Evolutionary conservation across 305 asterid genomes (phyloP).

Genomic region (Fraxinus nigra): DNA sequence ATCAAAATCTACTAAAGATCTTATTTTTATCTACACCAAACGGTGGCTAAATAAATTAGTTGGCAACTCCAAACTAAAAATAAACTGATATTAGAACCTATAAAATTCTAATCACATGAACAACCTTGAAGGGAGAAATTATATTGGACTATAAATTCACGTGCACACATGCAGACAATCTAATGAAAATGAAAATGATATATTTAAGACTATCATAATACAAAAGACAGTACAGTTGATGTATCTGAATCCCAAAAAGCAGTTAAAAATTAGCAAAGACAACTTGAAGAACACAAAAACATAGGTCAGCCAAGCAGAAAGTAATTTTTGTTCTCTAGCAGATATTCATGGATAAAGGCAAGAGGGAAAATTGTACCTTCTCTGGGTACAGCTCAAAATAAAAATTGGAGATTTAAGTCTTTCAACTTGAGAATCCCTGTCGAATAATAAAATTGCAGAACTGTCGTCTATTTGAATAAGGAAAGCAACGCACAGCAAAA

Average conservation of each 20-base stretch:
- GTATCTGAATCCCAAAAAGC: neutral
- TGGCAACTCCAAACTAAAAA: neutral
- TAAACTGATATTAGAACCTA: neutral
- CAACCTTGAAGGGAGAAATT: neutral
- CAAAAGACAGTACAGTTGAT: neutral
- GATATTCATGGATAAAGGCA: slow-evolving; percentile 1
- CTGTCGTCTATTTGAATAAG: slow-evolving; percentile 1
- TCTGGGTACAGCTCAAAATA: slow-evolving; percentile 66
- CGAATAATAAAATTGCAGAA: slow-evolving; percentile 14
- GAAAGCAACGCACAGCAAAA: slow-evolving; percentile 15
- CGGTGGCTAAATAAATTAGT: neutral
- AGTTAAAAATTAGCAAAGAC: neutral
- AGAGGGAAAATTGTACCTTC: slow-evolving; percentile 50
- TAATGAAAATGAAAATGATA: neutral
- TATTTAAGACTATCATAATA: neutral
- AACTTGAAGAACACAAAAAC: neutral
- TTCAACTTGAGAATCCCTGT: slow-evolving; percentile 75
- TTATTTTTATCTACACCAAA: neutral
- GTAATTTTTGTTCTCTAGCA: neutral
- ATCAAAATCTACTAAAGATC: neutral
- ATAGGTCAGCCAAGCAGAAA: neutral
- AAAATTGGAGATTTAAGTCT: slow-evolving; percentile 68
- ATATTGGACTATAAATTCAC: neutral
- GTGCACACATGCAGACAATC: neutral
- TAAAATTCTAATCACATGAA: neutral